Conservation (phyloP, 331 rosid species). For the Malus hybrid region DNA sequence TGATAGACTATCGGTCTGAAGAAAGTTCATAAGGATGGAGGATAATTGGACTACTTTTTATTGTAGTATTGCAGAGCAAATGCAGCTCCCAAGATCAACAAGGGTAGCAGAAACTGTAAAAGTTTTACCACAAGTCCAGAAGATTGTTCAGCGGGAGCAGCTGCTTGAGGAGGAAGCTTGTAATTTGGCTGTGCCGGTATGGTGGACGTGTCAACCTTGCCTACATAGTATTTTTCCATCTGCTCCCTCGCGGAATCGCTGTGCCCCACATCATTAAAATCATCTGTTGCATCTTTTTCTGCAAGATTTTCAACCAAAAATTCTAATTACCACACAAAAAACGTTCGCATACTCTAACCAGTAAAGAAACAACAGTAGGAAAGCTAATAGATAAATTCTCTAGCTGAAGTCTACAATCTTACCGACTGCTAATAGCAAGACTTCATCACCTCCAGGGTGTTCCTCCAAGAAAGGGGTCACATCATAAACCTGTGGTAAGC, state of each 20-base stretch:
- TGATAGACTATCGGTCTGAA: not conserved
- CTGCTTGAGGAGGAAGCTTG: conserved; percentile 14
- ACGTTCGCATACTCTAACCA: not conserved
- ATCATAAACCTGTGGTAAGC: conserved; percentile 57
- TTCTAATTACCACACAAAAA: not conserved
- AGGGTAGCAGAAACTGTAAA: conserved; percentile 50
- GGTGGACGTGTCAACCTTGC: conserved; percentile 45
- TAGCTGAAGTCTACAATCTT: conserved; percentile 8
- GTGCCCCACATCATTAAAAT: conserved; percentile 79
- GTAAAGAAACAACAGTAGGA: not conserved
- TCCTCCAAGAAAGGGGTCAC: conserved; percentile 80
- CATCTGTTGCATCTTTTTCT: conserved; percentile 84
- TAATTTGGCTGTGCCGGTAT: conserved; percentile 29
- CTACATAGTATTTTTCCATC: conserved; percentile 55
- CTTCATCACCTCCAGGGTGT: conserved; percentile 96
- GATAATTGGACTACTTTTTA: conserved; percentile 20
- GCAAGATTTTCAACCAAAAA: conserved; percentile 11
- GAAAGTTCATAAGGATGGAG: not conserved
- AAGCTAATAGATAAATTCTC: not conserved
- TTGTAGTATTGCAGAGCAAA: conserved; percentile 48
- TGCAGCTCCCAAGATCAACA: conserved; percentile 62
- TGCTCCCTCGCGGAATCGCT: conserved; percentile 56
- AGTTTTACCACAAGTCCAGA: conserved; percentile 34
- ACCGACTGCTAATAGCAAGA: conserved; percentile 62
- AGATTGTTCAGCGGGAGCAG: conserved; percentile 24